These are phyloP conservation scores for Escallonia rubra DNA, from an alignment of 129 eudicot genomes.

Conservation along the genomic window DNA sequence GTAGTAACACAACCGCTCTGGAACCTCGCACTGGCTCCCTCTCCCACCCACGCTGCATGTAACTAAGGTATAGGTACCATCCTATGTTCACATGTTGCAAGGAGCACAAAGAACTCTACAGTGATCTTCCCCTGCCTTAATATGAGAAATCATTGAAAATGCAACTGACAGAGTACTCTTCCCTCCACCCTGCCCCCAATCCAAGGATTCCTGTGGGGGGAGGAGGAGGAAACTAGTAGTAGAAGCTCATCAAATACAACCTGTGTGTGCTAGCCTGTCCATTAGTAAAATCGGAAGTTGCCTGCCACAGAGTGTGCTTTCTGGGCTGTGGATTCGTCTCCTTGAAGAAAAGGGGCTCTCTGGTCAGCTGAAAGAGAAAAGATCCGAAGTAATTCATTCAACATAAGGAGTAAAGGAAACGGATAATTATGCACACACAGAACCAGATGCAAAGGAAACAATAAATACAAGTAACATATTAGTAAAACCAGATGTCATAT, in stretches of 20 bases:
- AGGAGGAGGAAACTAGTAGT: background rate
- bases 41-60: too few species aligned
- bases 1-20: too few species aligned
- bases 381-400: background rate
- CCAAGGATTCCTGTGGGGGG: background rate
- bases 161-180: background rate
- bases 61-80: too few species aligned
- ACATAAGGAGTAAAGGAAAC: too few species aligned
- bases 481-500: background rate
- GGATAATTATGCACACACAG: background rate
- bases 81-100: too few species aligned
- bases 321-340: conserved; percentile 88
- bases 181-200: background rate
- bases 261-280: conserved; percentile 64
- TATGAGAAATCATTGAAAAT: background rate
- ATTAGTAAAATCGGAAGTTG: conserved; percentile 65
- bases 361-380: conserved; percentile 46
- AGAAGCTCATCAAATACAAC: conserved; percentile 19
- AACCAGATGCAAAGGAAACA: background rate
- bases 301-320: conserved; percentile 86
- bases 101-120: background rate
- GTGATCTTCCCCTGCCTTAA: background rate
- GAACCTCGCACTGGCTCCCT: too few species aligned
- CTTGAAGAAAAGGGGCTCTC: conserved; percentile 58
- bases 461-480: background rate